These are phyloP conservation scores for Penicillium polonicum DNA, from an alignment of 2,329 filamentous ascomycete genomes.

Conservation along the genomic window DNA sequence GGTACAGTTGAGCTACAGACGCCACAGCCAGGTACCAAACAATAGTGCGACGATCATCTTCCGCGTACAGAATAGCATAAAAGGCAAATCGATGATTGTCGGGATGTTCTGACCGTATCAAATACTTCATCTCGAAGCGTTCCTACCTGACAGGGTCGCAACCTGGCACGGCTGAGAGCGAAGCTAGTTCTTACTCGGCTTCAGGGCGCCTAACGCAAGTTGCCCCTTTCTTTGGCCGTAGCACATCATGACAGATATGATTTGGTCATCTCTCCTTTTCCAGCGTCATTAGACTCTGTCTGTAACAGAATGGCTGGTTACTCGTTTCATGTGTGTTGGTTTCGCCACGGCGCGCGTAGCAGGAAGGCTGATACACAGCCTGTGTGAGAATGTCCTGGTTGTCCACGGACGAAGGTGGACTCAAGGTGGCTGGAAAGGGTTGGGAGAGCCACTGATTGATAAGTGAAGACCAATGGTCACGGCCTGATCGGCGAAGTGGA, in stretches of 20 bases:
- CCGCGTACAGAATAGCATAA: slow-evolving; percentile 10
- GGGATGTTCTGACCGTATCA: slow-evolving; percentile 17
- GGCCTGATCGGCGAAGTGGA: slow-evolving; percentile 4
- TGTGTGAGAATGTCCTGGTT: slow-evolving; percentile 9
- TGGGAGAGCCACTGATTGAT: slow-evolving; percentile 3
- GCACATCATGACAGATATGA: neutral
- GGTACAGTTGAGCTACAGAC: slow-evolving; percentile 10
- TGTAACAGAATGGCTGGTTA: neutral
- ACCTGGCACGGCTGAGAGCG: neutral
- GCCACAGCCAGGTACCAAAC: slow-evolving; percentile 11
- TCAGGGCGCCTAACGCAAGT: neutral
- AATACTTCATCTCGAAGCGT: neutral
- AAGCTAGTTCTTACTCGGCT: neutral
- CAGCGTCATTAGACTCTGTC: neutral
- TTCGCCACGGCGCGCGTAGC: slow-evolving; percentile 6
- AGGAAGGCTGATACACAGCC: slow-evolving; percentile 11
- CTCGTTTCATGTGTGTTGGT: slow-evolving; percentile 1
- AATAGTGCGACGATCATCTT: slow-evolving; percentile 19
- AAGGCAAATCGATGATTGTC: slow-evolving; percentile 2
- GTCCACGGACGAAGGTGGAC: slow-evolving; percentile 3
- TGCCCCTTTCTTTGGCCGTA: neutral
- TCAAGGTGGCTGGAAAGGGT: slow-evolving; percentile 1
- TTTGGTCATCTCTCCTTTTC: neutral
- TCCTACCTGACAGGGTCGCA: neutral
- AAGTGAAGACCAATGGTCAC: neutral